phyloP scores from a whole-genome alignment of 106 monocot genomes.

The Dendrobium catenatum region DNA sequence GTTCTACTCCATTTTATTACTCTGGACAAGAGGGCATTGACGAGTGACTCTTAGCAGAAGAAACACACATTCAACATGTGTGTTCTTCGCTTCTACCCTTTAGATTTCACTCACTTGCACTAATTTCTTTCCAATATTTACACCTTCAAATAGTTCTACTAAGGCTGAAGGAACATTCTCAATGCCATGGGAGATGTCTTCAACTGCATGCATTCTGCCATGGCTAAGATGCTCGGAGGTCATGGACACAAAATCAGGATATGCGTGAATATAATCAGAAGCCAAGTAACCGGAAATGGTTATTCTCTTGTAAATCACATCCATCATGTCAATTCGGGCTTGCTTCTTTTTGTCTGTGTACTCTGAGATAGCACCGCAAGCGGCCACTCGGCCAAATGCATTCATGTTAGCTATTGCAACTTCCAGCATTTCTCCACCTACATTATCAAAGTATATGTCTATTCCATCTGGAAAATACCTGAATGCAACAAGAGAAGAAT shows the following conservation, averaged over 20 bases:
- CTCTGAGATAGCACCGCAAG: not conserved
- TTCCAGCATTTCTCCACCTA: not conserved
- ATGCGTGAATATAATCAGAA: not conserved
- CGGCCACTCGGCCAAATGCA: not conserved
- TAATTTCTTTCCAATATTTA: not conserved
- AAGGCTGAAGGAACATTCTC: slow-evolving; percentile 36
- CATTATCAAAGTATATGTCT: not conserved
- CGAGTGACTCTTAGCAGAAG: too few relatives aligned
- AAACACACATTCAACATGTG: too few relatives aligned
- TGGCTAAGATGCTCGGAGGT: slow-evolving; percentile 21
- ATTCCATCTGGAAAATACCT: slow-evolving; percentile 3
- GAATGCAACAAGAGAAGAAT: not conserved
- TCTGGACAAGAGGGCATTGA: too few relatives aligned
- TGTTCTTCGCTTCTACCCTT: too few relatives aligned
- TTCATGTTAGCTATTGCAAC: not conserved
- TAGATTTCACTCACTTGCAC: not conserved
- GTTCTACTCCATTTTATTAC: too few relatives aligned
- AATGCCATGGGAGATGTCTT: slow-evolving; percentile 42
- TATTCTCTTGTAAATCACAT: not conserved
- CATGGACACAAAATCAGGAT: slow-evolving; percentile 10
- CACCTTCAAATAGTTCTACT: not conserved
- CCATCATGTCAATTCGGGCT: not conserved
- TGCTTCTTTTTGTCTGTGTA: not conserved
- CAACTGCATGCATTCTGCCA: slow-evolving; percentile 26
- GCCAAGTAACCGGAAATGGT: not conserved